Base-by-base conservation (phyloP, 2,329 filamentous ascomycete genomes). In the Colletotrichum gloeosporioides region DNA sequence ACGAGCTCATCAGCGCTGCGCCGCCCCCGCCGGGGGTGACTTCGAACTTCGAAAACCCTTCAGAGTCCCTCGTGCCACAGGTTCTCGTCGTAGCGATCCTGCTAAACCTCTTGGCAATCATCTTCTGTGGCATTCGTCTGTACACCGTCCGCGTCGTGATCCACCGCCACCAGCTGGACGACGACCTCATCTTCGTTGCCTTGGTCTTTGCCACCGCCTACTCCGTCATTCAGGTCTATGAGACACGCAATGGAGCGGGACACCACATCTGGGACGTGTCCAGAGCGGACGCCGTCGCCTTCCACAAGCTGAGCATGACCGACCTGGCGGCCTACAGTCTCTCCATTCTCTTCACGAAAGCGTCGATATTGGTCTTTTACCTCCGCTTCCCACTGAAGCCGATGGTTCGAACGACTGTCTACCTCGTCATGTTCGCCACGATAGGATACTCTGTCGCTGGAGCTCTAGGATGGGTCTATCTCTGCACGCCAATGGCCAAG, bases 321-420 rank as follows among this genome's bases (percentile, higher is more conserved):
- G 74, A 76, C 8, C 64, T 76, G 16, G 70, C 74, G 7, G 70
- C 73, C 13, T 80, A 80, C 49, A 80, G 78, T 49, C 31, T 80
- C 8, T 74, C 78, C 3, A 77, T 77, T 2, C 39, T 80, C 13
- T 80, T 80, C 16, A 77, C 76, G 25, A 80, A 80, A 22, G 77
- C 73, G 5, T 80, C 79, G 3, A 77, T 80, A 15, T 63, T 80
- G 5, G 44, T 72, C 18, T 80, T 80, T 15, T 80, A 79, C 59
- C 73, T 80, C 1, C 79, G 79, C 3, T 80, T 80, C 18, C 71
- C 76, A 2, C 65, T 77, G 15, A 69, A 61, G 9, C 49, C 16
- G 1, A 16, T 32, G 4, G 62, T 73, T 2, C 39, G 44, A 25
- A 34, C 34, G 0, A 74, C 70, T 0, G 69, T 77, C 3, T 77